Percentiles rank a stretch among this genome's conserved stretches.
phyloP scores from a whole-genome alignment of 768 basidiomycete genomes.

The Tremella yokohamensis region DNA sequence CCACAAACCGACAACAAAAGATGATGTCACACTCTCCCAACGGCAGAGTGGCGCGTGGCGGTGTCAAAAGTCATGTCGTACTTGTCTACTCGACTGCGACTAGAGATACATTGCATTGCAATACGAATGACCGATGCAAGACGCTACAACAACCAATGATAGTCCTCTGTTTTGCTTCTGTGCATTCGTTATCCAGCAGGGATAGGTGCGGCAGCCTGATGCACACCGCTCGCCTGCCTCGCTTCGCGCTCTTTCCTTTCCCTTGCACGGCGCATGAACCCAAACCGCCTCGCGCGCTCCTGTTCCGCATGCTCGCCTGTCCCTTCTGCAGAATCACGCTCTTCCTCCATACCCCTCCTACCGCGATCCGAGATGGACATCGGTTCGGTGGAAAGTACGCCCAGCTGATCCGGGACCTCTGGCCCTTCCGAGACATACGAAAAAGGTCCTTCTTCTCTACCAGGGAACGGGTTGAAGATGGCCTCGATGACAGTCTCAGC shows the following conservation, averaged over 20 bases:
- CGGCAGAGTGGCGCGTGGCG: too few relatives aligned
- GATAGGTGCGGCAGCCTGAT: too few relatives aligned
- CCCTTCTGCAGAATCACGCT: not conserved
- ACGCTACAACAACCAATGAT: too few relatives aligned
- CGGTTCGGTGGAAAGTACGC: not conserved
- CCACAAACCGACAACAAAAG: too few relatives aligned
- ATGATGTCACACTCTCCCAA: too few relatives aligned
- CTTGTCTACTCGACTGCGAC: too few relatives aligned
- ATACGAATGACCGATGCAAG: too few relatives aligned
- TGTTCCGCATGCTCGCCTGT: not conserved
- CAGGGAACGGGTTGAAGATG: slow-evolving; percentile 38
- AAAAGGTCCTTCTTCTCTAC: slow-evolving; percentile 28
- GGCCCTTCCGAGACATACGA: slow-evolving; percentile 27
- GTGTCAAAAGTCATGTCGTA: too few relatives aligned
- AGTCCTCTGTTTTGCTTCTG: too few relatives aligned
- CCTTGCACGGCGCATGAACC: slow-evolving; percentile 1
- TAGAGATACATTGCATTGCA: too few relatives aligned
- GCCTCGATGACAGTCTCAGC: slow-evolving; percentile 40
- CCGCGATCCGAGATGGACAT: not conserved
- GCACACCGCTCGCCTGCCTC: not conserved
- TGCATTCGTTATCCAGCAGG: too few relatives aligned
- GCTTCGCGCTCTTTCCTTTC: slow-evolving; percentile 1
- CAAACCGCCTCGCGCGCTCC: slow-evolving; percentile 1
- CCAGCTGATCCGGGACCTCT: slow-evolving; percentile 4
- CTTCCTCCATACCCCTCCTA: not conserved